phyloP scores from a whole-genome alignment of 2,329 filamentous ascomycete species.

The Trichoderma simmonsii region DNA sequence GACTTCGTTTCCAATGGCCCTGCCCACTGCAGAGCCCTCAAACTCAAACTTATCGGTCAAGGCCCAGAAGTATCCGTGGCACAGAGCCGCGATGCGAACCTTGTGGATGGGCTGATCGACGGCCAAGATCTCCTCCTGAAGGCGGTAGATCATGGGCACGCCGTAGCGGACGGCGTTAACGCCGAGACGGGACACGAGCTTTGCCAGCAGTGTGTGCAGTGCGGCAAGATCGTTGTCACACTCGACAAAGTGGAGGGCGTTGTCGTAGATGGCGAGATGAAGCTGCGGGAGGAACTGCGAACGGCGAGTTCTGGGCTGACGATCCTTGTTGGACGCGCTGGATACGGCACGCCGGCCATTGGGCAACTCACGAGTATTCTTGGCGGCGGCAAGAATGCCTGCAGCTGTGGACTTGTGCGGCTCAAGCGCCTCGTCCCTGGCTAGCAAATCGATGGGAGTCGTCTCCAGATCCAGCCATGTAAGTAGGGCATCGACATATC shows the following conservation, averaged over 20 bases:
- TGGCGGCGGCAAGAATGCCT: conserved; percentile 26
- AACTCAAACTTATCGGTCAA: conserved; percentile 75
- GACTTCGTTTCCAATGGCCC: conserved; percentile 73
- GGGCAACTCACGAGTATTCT: conserved; percentile 40
- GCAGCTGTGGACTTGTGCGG: conserved; percentile 40
- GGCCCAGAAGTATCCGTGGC: conserved; percentile 85
- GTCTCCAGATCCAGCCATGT: conserved; percentile 86
- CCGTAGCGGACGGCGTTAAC: conserved; percentile 78
- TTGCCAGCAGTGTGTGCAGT: conserved; percentile 72
- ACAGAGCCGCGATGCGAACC: conserved; percentile 76
- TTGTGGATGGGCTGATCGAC: conserved; percentile 66
- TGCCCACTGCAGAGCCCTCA: conserved; percentile 65
- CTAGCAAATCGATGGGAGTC: conserved; percentile 60
- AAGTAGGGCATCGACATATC: conserved; percentile 78
- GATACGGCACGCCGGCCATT: conserved; percentile 65
- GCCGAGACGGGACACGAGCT: conserved; percentile 72
- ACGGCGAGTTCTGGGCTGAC: conserved; percentile 46
- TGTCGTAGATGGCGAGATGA: conserved; percentile 87
- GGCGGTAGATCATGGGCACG: conserved; percentile 80
- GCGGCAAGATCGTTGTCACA: conserved; percentile 73
- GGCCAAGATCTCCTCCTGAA: conserved; percentile 79
- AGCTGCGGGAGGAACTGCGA: conserved; percentile 78
- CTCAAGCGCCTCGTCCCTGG: conserved; percentile 53
- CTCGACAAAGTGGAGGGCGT: conserved; percentile 69
- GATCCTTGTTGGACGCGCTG: conserved; percentile 60